These are phyloP conservation scores for Fusarium marasasianum DNA, from an alignment of 2,329 filamentous ascomycete genomes.

Conservation along the genomic window DNA sequence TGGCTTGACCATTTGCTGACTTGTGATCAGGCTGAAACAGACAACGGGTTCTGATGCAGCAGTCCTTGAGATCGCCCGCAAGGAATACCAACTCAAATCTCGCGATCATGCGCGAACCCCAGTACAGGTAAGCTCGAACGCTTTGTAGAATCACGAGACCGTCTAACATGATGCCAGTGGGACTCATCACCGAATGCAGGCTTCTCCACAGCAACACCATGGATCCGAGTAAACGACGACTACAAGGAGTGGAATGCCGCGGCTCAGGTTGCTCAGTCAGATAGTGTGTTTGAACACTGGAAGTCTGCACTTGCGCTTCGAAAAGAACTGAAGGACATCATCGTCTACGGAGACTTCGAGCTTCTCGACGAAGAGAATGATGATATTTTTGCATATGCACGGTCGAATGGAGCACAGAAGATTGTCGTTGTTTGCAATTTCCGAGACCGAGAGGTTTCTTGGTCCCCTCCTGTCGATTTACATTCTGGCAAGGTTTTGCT, in stretches of 20 bases:
- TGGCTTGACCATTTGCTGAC: not conserved
- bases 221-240: slow-evolving; percentile 34
- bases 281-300: slow-evolving; percentile 31
- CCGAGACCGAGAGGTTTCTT: not conserved
- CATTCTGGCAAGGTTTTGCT: slow-evolving; percentile 3
- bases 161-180: slow-evolving; percentile 12
- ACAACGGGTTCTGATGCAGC: not conserved
- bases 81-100: slow-evolving; percentile 27
- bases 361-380: slow-evolving; percentile 11
- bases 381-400: slow-evolving; percentile 25
- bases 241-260: slow-evolving; percentile 26
- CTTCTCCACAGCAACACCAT: slow-evolving; percentile 21
- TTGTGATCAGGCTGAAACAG: not conserved
- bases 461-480: not conserved
- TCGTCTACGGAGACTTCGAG: slow-evolving; percentile 32
- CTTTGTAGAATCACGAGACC: too few species aligned
- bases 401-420: slow-evolving; percentile 1
- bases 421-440: slow-evolving; percentile 21
- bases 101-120: slow-evolving; percentile 27
- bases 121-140: slow-evolving; percentile 5
- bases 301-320: slow-evolving; percentile 5
- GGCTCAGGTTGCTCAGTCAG: not conserved
- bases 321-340: slow-evolving; percentile 1
- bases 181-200: slow-evolving; percentile 20
- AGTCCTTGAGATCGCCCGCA: slow-evolving; percentile 13